phyloP scores from a whole-genome alignment of 495 filamentous ascomycete genomes.

The Aspergillus steynii region DNA sequence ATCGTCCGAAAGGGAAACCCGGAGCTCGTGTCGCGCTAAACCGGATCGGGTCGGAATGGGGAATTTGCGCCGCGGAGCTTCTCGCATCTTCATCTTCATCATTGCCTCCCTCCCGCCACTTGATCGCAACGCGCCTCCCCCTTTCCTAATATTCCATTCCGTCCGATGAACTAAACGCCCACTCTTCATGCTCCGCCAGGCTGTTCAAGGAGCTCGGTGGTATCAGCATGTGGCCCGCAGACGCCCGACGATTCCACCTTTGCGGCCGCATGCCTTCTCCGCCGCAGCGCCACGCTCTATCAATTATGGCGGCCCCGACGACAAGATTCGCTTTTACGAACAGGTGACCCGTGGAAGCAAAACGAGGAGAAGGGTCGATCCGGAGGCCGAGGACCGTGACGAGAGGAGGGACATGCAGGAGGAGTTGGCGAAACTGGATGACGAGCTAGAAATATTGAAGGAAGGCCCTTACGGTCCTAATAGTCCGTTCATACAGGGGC shows the following conservation, averaged over 20 bases:
- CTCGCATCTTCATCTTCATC: slow-evolving; percentile 2
- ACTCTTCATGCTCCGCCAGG: slow-evolving; percentile 51
- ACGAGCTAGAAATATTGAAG: slow-evolving; percentile 50
- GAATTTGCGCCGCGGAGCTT: slow-evolving; percentile 27
- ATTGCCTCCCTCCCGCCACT: slow-evolving; percentile 1
- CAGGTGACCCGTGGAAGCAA: slow-evolving; percentile 37
- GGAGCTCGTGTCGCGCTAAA: slow-evolving; percentile 34
- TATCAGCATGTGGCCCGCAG: slow-evolving; percentile 43
- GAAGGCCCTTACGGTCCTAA: slow-evolving; percentile 45
- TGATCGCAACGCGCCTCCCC: background rate
- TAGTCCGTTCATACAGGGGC: slow-evolving; percentile 40
- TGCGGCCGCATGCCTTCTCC: slow-evolving; percentile 34
- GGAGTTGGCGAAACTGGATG: slow-evolving; percentile 51
- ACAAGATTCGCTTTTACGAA: slow-evolving; percentile 48
- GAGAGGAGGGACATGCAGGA: slow-evolving; percentile 47
- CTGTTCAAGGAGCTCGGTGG: slow-evolving; percentile 47
- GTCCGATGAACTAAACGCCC: slow-evolving; percentile 34
- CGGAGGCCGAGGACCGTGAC: slow-evolving; percentile 52
- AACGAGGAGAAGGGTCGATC: slow-evolving; percentile 41
- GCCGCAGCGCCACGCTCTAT: slow-evolving; percentile 34
- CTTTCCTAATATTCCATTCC: slow-evolving; percentile 5
- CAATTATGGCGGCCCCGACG: slow-evolving; percentile 42
- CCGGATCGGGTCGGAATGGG: slow-evolving; percentile 31
- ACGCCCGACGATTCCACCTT: slow-evolving; percentile 26
- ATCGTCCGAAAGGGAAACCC: slow-evolving; percentile 2